Conservation (phyloP, 2,329 filamentous ascomycete genomes). For the Bretziella fagacearum region DNA sequence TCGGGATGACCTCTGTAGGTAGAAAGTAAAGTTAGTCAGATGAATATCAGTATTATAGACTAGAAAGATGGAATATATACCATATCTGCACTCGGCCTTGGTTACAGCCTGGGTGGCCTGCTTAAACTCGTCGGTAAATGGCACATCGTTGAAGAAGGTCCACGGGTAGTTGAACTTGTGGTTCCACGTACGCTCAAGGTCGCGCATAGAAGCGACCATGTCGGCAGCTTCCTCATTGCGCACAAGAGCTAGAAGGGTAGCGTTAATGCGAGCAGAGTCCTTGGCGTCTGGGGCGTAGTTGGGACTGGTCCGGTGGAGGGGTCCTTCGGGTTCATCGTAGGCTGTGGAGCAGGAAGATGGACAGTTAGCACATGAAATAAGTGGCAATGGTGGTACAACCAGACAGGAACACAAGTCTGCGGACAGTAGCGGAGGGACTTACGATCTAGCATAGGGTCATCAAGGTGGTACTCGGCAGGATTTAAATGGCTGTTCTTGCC, state of each 20-base stretch:
- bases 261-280: conserved; percentile 73
- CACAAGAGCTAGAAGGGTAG: conserved; percentile 79
- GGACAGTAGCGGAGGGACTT: conserved; percentile 23
- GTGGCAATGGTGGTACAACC: background rate
- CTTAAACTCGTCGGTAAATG: conserved; percentile 90
- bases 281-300: conserved; percentile 62
- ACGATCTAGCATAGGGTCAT: conserved; percentile 81
- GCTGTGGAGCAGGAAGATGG: conserved; percentile 32
- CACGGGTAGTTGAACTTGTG: conserved; percentile 98
- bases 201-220: conserved; percentile 74
- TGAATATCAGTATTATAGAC: background rate
- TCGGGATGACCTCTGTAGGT: conserved; percentile 60
- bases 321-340: conserved; percentile 66
- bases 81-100: conserved; percentile 75
- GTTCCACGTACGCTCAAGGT: conserved; percentile 93
- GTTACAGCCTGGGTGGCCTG: conserved; percentile 60
- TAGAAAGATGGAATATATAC: conserved; percentile 28
- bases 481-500: conserved; percentile 8
- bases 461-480: conserved; percentile 41
- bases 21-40: conserved; percentile 7
- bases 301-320: conserved; percentile 53
- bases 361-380: background rate
- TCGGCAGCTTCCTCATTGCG: conserved; percentile 76
- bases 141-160: conserved; percentile 96
- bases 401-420: background rate